phyloP scores from a whole-genome alignment of 257 asterid genomes.

The Craterostigma plantagineum region DNA sequence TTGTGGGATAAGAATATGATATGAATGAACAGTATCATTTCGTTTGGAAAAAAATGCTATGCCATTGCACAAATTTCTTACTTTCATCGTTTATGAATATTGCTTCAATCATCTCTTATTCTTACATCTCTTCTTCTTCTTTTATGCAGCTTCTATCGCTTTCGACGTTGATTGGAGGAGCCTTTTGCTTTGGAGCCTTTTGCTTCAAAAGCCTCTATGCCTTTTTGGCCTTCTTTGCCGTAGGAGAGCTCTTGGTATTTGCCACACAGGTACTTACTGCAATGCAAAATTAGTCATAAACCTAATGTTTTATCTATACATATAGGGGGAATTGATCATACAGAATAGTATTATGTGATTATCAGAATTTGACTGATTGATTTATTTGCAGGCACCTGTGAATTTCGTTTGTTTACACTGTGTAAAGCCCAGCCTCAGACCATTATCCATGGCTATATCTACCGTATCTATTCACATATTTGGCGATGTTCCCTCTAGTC shows the following conservation, averaged over 20 bases:
- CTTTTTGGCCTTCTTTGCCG: slow-evolving; percentile 45
- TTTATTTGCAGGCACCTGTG: slow-evolving; percentile 60
- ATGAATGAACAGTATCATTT: not conserved
- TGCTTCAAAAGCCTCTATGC: slow-evolving; percentile 56
- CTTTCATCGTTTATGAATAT: no score
- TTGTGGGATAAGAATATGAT: no score
- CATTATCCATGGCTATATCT: slow-evolving; percentile 81
- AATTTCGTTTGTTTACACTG: slow-evolving; percentile 76
- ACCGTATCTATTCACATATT: slow-evolving; percentile 70
- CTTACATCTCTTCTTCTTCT: no score
- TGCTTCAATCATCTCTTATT: no score
- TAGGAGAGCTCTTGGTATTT: slow-evolving; percentile 72
- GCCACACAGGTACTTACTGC: slow-evolving; percentile 64
- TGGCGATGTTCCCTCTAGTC: slow-evolving; percentile 93
- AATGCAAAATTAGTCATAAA: not conserved
- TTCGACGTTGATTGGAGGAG: slow-evolving; percentile 50
- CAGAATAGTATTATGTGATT: not conserved
- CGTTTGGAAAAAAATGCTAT: not conserved
- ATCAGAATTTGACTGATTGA: not conserved
- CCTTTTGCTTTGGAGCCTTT: slow-evolving; percentile 72
- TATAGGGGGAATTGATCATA: not conserved
- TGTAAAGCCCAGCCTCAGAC: slow-evolving; percentile 77
- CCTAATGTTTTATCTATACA: not conserved
- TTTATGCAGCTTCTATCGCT: slow-evolving; percentile 79
- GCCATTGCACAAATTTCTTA: no score